A percentile compares a stretch with the other conserved stretches of the same genome.
phyloP scores from a whole-genome alignment of 495 filamentous ascomycete species.

The Achaetomiella virescens region DNA sequence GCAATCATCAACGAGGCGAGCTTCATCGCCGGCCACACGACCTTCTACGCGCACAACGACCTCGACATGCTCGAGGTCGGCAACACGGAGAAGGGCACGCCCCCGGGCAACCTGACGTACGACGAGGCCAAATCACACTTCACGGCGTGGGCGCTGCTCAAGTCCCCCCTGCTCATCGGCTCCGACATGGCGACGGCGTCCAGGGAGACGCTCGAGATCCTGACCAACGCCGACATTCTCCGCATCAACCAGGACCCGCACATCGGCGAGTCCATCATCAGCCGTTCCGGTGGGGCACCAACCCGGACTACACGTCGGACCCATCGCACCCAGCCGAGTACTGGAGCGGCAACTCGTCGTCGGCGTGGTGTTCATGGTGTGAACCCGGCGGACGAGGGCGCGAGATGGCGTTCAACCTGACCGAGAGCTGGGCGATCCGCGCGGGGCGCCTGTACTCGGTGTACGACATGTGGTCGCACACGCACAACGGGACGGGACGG shows the following conservation, averaged over 20 bases:
- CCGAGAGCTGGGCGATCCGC: slow-evolving; percentile 10
- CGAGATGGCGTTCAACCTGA: slow-evolving; percentile 7
- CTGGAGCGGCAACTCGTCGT: slow-evolving; percentile 11
- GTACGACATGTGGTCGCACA: slow-evolving; percentile 12
- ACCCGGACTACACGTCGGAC: slow-evolving; percentile 2
- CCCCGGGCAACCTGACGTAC: slow-evolving; percentile 7
- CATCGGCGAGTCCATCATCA: neutral
- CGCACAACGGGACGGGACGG: slow-evolving; percentile 2
- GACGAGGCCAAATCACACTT: slow-evolving; percentile 44
- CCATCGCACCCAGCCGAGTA: slow-evolving; percentile 2
- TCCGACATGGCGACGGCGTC: slow-evolving; percentile 33
- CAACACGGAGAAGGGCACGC: slow-evolving; percentile 12
- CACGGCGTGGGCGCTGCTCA: slow-evolving; percentile 45
- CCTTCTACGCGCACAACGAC: slow-evolving; percentile 32
- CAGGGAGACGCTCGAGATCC: slow-evolving; percentile 21
- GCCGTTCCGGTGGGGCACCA: slow-evolving; percentile 2
- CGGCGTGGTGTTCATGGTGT: slow-evolving; percentile 10
- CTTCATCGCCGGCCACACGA: slow-evolving; percentile 28
- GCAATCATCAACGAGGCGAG: slow-evolving; percentile 46
- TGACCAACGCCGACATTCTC: slow-evolving; percentile 22
- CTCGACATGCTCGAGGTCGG: slow-evolving; percentile 47
- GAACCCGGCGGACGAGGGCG: neutral
- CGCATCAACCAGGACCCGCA: slow-evolving; percentile 11
- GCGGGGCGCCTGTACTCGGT: slow-evolving; percentile 5
- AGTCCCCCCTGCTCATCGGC: slow-evolving; percentile 46